Evolutionary conservation across 768 basidiomycete species (phyloP).

Genomic region (Amanita fuliginea): DNA sequence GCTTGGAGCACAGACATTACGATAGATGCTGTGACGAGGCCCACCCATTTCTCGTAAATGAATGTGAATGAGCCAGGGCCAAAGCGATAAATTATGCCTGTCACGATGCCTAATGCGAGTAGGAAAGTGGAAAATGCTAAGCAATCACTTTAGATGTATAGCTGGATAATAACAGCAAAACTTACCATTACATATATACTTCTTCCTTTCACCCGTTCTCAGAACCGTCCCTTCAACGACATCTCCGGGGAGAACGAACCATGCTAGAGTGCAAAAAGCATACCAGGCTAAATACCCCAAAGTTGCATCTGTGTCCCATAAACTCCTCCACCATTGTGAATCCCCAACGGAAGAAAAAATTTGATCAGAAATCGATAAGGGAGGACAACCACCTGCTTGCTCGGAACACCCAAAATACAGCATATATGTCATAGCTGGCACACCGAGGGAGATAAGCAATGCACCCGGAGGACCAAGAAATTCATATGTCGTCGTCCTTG

Average conservation of each 20-base stretch:
- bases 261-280: conserved; percentile 71
- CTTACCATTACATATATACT: conserved; percentile 94
- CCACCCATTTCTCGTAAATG: conserved; percentile 86
- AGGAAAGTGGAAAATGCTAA: conserved; percentile 86
- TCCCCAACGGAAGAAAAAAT: conserved; percentile 36
- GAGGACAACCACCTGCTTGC: conserved; percentile 52
- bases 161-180: neutral
- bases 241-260: conserved; percentile 71
- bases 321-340: conserved; percentile 51
- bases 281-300: conserved; percentile 85
- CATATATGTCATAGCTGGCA: conserved; percentile 61
- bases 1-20: conserved; percentile 73
- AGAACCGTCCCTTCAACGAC: conserved; percentile 58
- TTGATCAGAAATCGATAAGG: conserved; percentile 28
- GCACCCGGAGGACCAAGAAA: conserved; percentile 80
- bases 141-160: conserved; percentile 1
- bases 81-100: conserved; percentile 57
- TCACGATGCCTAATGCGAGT: conserved; percentile 62
- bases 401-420: conserved; percentile 77
- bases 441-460: conserved; percentile 52
- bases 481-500: conserved; percentile 63
- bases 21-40: conserved; percentile 74
- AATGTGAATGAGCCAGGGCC: conserved; percentile 82
- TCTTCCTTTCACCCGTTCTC: conserved; percentile 64
- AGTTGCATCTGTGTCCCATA: conserved; percentile 79